Base-by-base conservation (phyloP, 345 rosid genomes). In the Kernera saxatilis region DNA sequence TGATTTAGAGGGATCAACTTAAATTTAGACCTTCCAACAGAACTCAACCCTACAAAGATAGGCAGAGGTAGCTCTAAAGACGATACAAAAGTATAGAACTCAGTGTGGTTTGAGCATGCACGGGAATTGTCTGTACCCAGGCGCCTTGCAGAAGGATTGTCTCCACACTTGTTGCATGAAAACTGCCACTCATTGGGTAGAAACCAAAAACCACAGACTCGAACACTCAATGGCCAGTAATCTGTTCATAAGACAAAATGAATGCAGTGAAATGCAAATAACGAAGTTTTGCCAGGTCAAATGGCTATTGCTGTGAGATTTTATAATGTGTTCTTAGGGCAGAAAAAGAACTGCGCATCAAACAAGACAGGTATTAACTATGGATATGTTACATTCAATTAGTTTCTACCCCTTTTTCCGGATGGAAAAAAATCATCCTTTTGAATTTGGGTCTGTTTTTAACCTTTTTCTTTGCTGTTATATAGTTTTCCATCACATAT, bases 201-300 rank as follows among this genome's bases (percentile, higher is more conserved):
- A 80, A 86, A 90, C 97, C 97, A 92, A 81, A 90, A 92, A 46
- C 98, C 98, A 82, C 93, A 81, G 41, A 86, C 84, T 32, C 75
- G 83, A 67, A 80, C 81, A 78, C 81, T 84, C 68, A 86, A 61
- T 1, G 93, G 97, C 98, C 96, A 90, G 69, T 93, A 90, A 80
- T 83, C 97, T 93, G 95, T 76, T 51, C 27, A 74, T 37, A 44
- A 13, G 43, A 43, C 26, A 64, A 65, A 17, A 55, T 37, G 21
- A 73, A 44, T 23, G 57, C 50, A 62, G 60, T 70, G 60, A 76
- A 66, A 48, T 49, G 56, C 36, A 39, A 25, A 59, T 40, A 64
- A 37, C 18, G 9, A 57, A 46, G 45, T 13, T 48, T 66, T 54
- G 3, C 27, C 59, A 45, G 22, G 56, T 43, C 64, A 54, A 54